phyloP scores from a whole-genome alignment of 345 rosid species.

The Microcos paniculata region DNA sequence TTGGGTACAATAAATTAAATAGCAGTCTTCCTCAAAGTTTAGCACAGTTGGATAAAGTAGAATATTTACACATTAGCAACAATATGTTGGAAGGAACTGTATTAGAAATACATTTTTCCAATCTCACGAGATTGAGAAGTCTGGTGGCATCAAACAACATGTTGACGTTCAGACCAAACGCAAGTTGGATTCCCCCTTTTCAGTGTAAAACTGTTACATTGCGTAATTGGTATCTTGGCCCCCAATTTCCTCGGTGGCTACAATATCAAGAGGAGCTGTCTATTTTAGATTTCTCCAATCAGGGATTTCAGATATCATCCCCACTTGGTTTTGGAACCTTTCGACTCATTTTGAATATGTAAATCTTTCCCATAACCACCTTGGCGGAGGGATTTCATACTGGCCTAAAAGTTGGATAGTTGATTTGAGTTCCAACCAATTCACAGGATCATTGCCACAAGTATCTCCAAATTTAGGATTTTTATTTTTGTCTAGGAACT shows the following conservation, averaged over 20 bases:
- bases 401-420: accelerated
- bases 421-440: not conserved
- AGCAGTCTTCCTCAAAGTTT: not conserved
- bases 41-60: not conserved
- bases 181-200: not conserved
- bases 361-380: not conserved
- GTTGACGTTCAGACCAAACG: not conserved
- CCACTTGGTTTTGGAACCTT: not conserved
- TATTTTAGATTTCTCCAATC: not conserved
- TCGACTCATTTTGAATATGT: not conserved
- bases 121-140: not conserved
- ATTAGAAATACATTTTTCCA: not conserved
- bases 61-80: not conserved
- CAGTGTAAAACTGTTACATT: not conserved
- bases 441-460: not conserved
- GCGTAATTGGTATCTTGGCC: not conserved
- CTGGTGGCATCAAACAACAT: not conserved
- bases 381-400: not conserved
- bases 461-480: slow-evolving; percentile 20
- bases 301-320: not conserved
- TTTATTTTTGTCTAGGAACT: slow-evolving; percentile 16
- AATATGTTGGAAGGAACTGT: not conserved
- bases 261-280: not conserved
- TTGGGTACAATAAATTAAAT: slow-evolving; percentile 13
- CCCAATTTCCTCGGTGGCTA: not conserved